phyloP scores from a whole-genome alignment of 805 yeast genomes.

The Wickerhamiella alocasiicola region DNA sequence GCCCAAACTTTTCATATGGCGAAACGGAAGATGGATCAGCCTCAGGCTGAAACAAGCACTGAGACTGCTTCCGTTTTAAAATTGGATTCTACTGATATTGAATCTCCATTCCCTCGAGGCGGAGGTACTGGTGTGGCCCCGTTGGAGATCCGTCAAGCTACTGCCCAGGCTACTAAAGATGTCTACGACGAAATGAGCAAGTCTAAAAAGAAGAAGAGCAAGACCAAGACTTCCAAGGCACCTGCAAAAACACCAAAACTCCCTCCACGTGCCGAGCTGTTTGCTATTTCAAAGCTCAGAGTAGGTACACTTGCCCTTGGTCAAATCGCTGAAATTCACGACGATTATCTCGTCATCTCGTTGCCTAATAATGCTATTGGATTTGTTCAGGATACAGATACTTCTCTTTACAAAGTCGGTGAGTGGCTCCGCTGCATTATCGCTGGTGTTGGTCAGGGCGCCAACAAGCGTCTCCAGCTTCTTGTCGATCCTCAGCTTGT shows the following conservation, averaged over 20 bases:
- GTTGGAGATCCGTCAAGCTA: conserved; percentile 80
- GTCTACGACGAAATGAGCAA: conserved; percentile 30
- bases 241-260: conserved; percentile 19
- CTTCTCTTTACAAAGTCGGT: conserved; percentile 47
- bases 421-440: conserved; percentile 81
- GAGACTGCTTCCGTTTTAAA: conserved; percentile 5
- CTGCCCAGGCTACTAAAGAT: conserved; percentile 85
- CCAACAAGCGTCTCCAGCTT: conserved; percentile 29
- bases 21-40: conserved; percentile 10
- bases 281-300: conserved; percentile 47
- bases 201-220: conserved; percentile 29
- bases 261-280: conserved; percentile 41
- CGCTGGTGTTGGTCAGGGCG: conserved; percentile 34
- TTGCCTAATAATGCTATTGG: conserved; percentile 76
- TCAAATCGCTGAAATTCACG: conserved; percentile 49
- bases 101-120: conserved; percentile 84
- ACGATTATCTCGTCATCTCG: conserved; percentile 53
- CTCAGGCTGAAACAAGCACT: background rate
- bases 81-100: conserved; percentile 22
- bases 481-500: conserved; percentile 63
- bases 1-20: conserved; percentile 6
- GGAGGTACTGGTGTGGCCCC: conserved; percentile 69
- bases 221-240: conserved; percentile 18
- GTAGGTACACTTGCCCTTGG: conserved; percentile 72
- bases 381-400: conserved; percentile 23